These are phyloP conservation scores for Umbellularia californica DNA, from an alignment of 164 flowering plant genomes.

Conservation along the genomic window DNA sequence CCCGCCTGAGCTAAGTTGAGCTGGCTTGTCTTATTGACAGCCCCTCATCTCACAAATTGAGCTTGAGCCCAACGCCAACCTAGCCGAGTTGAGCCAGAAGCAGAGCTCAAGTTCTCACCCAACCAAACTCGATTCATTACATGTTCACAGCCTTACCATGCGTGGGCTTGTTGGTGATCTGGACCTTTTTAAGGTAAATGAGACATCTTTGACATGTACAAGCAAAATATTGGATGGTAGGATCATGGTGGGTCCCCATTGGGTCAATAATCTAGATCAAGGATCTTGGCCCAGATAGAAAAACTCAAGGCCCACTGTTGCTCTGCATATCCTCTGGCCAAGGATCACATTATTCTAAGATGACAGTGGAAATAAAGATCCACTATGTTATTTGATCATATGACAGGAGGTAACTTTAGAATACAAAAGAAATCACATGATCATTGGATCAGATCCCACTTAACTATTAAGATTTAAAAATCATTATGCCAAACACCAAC, in stretches of 20 bases:
- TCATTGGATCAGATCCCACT: constrained; percentile 13
- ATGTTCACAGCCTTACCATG: not conserved
- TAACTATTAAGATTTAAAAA: constrained; percentile 7
- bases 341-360: not conserved
- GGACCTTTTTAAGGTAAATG: too few relatives aligned
- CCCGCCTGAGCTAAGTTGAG: too few relatives aligned
- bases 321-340: not conserved
- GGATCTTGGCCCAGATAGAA: not conserved
- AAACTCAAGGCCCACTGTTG: not conserved
- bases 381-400: not conserved
- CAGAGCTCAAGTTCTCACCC: not conserved
- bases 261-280: not conserved
- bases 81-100: not conserved
- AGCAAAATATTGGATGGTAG: not conserved
- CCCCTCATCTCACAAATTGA: not conserved
- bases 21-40: not conserved
- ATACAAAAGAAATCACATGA: not conserved
- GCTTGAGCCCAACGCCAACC: not conserved
- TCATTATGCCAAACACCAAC: not conserved
- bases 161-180: too few relatives aligned
- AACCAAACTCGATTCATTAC: not conserved
- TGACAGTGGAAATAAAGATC: not conserved
- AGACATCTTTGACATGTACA: not conserved
- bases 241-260: not conserved
- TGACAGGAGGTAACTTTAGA: too few relatives aligned